These are phyloP conservation scores for Saccharomycopsis lassenensis DNA, from an alignment of 805 yeast genomes.

Conservation along the genomic window DNA sequence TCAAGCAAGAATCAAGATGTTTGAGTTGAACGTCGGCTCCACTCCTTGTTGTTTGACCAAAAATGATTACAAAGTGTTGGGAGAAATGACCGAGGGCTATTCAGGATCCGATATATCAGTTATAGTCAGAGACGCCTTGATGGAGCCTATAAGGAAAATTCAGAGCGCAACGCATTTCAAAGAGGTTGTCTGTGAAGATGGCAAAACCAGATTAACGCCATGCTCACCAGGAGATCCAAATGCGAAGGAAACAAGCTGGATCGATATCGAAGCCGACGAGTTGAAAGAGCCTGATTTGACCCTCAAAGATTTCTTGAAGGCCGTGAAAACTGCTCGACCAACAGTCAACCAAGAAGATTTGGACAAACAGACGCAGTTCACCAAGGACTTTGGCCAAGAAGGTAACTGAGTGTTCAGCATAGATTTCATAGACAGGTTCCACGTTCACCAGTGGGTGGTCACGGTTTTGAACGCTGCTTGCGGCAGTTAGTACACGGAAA, in stretches of 20 bases:
- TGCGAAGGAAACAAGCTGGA: constrained; percentile 88
- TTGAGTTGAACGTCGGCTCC: constrained; percentile 82
- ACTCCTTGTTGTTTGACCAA: constrained; percentile 72
- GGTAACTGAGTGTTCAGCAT: too few relatives aligned
- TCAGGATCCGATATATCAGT: constrained; percentile 97
- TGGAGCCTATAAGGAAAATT: constrained; percentile 95
- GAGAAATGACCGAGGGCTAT: constrained; percentile 93
- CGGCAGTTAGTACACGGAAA: too few relatives aligned
- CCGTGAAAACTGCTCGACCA: constrained; percentile 84
- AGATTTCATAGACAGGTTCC: too few relatives aligned
- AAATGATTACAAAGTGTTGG: constrained; percentile 67
- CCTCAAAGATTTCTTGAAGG: constrained; percentile 85
- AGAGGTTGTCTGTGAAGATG: constrained; percentile 32
- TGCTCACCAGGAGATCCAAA: constrained; percentile 94
- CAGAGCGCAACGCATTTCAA: constrained; percentile 95
- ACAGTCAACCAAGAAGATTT: constrained; percentile 86
- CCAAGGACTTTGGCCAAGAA: constrained; percentile 94
- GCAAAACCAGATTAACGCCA: constrained; percentile 54
- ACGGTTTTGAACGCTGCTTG: too few relatives aligned
- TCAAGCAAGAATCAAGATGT: constrained; percentile 89
- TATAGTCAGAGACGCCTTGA: constrained; percentile 91
- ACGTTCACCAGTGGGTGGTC: too few relatives aligned
- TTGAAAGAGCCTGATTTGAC: constrained; percentile 82
- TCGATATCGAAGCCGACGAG: constrained; percentile 82
- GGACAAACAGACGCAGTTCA: constrained; percentile 73